phyloP scores from a whole-genome alignment of 75 land plant species.

The Cryptomeria japonica region DNA sequence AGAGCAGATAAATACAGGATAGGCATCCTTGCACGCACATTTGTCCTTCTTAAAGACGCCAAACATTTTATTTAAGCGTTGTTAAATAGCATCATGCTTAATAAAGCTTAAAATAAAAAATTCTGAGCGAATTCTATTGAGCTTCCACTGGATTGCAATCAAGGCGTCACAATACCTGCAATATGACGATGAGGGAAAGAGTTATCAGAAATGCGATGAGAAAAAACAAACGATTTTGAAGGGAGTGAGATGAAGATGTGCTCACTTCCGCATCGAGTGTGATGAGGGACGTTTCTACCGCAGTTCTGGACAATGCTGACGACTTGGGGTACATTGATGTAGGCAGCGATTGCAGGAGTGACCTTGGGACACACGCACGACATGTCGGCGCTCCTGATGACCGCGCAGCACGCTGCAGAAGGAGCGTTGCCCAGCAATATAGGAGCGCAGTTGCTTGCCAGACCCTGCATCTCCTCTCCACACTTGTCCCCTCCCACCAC shows the following conservation, averaged over 20 bases:
- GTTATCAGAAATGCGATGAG: too few relatives aligned
- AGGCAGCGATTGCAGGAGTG: neutral
- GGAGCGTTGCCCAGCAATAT: neutral
- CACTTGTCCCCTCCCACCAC: neutral
- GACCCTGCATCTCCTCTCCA: neutral
- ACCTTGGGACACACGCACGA: neutral
- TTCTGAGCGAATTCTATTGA: too few relatives aligned
- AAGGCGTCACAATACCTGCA: neutral
- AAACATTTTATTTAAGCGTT: too few relatives aligned
- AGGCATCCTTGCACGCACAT: too few relatives aligned
- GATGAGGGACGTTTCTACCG: conserved; percentile 2
- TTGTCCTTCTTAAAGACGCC: too few relatives aligned
- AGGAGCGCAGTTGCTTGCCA: neutral
- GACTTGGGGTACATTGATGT: neutral
- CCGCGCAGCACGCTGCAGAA: neutral
- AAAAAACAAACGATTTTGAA: too few relatives aligned
- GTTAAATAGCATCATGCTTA: too few relatives aligned
- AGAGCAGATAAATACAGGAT: too few relatives aligned
- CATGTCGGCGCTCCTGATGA: neutral
- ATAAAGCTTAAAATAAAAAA: too few relatives aligned
- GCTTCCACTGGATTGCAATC: too few relatives aligned
- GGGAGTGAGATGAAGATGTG: neutral
- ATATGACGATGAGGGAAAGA: too few relatives aligned
- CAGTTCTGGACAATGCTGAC: neutral
- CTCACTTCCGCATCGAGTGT: conserved; percentile 4